These are phyloP conservation scores for Nymphaea thermarum DNA, from an alignment of 164 flowering plant species.

Conservation along the genomic window DNA sequence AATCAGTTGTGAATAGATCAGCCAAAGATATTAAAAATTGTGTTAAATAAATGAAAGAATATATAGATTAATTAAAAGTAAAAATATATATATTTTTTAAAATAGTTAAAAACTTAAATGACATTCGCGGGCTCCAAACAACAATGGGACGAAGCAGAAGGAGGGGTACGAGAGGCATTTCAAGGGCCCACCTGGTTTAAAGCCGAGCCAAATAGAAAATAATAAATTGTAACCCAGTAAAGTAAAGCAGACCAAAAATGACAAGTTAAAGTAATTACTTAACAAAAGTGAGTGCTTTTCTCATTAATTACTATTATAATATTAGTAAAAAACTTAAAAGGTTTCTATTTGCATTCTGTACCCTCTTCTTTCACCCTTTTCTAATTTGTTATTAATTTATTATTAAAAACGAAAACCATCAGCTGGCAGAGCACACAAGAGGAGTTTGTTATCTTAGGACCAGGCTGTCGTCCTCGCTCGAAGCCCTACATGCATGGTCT, in stretches of 20 bases:
- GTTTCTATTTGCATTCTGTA: background rate
- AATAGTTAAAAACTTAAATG: no score
- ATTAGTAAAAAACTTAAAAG: no score
- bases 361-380: background rate
- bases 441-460: background rate
- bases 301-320: no score
- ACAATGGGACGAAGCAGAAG: background rate
- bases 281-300: background rate
- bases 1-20: no score
- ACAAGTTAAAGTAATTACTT: no score
- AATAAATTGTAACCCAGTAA: background rate
- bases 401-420: background rate
- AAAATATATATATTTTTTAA: no score
- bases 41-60: no score
- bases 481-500: background rate
- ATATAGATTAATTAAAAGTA: no score
- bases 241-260: background rate
- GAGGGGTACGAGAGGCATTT: background rate
- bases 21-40: no score
- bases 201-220: background rate
- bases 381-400: no score
- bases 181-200: background rate
- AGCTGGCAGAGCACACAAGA: background rate
- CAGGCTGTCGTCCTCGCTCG: background rate
- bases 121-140: no score